These are phyloP conservation scores for Gossypium davidsonii DNA, from an alignment of 441 rosid species.

Conservation along the genomic window DNA sequence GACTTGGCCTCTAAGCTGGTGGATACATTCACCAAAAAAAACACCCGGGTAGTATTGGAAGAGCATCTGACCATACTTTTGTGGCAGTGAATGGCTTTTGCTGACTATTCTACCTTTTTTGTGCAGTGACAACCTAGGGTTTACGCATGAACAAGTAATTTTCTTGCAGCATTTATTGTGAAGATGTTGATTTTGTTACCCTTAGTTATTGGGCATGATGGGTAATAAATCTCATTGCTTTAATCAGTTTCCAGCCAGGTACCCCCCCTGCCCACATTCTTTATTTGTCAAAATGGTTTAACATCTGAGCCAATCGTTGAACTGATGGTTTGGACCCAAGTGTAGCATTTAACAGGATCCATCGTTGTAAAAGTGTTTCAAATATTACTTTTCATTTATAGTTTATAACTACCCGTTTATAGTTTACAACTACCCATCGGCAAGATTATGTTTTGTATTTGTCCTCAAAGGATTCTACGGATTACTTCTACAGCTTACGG, in stretches of 20 bases:
- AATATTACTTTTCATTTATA: background rate
- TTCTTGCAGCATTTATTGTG: background rate
- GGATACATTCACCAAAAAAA: background rate
- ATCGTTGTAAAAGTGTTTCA: background rate
- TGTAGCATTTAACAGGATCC: background rate
- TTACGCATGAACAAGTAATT: background rate
- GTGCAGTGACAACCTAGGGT: constrained; percentile 1
- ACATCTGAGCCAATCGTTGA: background rate
- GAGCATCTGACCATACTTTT: background rate
- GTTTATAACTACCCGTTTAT: background rate
- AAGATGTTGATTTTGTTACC: background rate
- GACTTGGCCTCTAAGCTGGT: background rate
- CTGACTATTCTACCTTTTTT: background rate
- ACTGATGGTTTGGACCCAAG: background rate
- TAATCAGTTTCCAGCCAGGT: background rate
- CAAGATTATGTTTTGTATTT: background rate
- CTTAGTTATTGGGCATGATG: background rate
- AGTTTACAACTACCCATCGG: background rate
- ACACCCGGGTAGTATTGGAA: background rate
- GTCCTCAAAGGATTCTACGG: background rate
- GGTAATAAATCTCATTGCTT: background rate
- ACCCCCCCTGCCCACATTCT: background rate
- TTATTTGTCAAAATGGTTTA: background rate
- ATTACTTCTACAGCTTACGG: background rate
- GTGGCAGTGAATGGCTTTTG: background rate